phyloP scores from a whole-genome alignment of 139 green algal genomes.

The Chlamydomonas sp. region DNA sequence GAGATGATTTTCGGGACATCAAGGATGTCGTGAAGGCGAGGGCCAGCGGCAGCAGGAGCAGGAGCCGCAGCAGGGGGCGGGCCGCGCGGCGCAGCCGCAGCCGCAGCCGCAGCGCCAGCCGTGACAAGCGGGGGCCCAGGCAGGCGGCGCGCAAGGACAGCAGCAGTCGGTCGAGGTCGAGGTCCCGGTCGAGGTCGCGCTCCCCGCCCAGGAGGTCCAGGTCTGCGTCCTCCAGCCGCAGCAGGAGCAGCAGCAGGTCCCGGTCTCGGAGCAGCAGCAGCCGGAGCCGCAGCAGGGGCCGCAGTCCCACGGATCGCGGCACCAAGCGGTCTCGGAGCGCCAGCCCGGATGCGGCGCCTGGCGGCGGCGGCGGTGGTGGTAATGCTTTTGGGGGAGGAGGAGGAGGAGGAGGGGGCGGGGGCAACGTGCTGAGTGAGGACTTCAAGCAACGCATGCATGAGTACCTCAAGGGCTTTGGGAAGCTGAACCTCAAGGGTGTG shows the following conservation, averaged over 20 bases:
- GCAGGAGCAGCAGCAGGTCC: neutral
- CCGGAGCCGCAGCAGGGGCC: neutral
- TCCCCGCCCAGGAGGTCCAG: too few relatives aligned
- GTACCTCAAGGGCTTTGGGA: constrained; percentile 20
- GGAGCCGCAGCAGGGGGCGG: neutral
- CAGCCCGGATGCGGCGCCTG: neutral
- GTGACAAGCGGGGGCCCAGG: neutral
- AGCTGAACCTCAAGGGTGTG: constrained; percentile 13
- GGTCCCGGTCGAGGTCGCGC: too few relatives aligned
- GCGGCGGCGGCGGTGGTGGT: neutral
- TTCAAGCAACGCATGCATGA: constrained; percentile 22
- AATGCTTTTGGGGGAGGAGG: neutral
- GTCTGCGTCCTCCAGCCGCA: too few relatives aligned
- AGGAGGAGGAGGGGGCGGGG: too few relatives aligned
- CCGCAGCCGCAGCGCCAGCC: neutral
- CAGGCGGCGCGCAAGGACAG: neutral
- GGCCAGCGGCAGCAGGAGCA: neutral
- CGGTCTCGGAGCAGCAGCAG: neutral
- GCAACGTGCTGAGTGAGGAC: neutral
- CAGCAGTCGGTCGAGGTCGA: too few relatives aligned
- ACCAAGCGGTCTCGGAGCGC: constrained; percentile 12
- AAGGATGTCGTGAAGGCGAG: too few relatives aligned
- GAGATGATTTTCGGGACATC: too few relatives aligned
- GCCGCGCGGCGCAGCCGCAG: constrained; percentile 2
- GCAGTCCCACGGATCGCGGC: neutral